Conservation (phyloP, 1,284 basidiomycete species). For the Pholiota adiposa region DNA sequence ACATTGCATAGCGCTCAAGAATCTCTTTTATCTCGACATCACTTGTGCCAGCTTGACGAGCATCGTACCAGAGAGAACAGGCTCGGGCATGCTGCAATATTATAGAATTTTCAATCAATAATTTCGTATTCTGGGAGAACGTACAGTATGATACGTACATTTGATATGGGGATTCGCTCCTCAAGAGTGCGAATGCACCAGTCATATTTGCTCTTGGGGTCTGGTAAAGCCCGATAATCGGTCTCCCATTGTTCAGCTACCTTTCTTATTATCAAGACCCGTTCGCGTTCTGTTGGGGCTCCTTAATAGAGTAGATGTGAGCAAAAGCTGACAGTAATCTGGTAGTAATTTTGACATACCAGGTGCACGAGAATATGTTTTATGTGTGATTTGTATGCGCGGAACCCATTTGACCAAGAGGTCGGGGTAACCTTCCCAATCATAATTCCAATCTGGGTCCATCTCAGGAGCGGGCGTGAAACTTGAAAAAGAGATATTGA, state of each 20-base stretch:
- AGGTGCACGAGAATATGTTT: background rate
- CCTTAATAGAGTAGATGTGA: background rate
- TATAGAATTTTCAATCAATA: background rate
- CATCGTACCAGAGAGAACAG: background rate
- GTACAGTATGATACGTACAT: background rate
- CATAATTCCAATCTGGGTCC: background rate
- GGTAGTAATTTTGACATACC: background rate
- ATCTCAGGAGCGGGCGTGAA: background rate
- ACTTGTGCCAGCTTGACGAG: background rate
- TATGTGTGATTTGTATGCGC: background rate
- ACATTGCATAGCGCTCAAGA: background rate
- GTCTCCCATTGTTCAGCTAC: background rate
- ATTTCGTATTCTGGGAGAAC: background rate
- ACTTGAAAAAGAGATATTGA: background rate
- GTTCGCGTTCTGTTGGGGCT: background rate
- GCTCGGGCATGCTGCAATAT: background rate
- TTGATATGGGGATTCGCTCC: background rate
- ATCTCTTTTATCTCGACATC: background rate
- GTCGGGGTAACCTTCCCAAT: background rate
- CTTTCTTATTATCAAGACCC: background rate
- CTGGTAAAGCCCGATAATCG: background rate
- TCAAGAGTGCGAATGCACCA: background rate
- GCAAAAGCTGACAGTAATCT: background rate
- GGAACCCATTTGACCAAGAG: background rate
- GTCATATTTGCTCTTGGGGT: background rate